phyloP scores from a whole-genome alignment of 805 yeast genomes.

The Metschnikowia gruessii region DNA sequence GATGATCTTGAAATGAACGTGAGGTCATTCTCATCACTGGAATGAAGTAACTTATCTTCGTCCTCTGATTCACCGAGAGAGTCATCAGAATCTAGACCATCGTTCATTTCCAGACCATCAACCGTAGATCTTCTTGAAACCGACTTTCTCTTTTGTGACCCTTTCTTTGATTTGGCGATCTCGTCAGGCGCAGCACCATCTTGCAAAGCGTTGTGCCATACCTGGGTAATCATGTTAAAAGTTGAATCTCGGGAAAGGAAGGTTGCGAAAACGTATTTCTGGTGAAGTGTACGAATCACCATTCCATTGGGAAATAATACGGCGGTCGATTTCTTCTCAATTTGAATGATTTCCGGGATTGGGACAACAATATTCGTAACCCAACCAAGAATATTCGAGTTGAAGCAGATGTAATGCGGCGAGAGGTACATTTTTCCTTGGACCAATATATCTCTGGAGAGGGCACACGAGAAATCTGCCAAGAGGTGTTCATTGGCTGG shows the following conservation, averaged over 20 bases:
- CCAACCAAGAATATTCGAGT: constrained; percentile 66
- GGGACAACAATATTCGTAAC: constrained; percentile 58
- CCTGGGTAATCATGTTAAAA: constrained; percentile 49
- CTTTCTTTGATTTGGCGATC: constrained; percentile 5
- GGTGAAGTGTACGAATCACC: constrained; percentile 59
- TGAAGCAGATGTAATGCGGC: constrained; percentile 55
- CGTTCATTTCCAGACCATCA: constrained; percentile 9
- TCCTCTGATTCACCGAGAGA: constrained; percentile 28
- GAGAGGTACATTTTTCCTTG: constrained; percentile 66
- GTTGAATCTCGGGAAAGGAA: constrained; percentile 59
- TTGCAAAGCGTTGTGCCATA: constrained; percentile 52
- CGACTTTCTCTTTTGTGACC: constrained; percentile 1
- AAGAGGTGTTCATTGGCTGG: constrained; percentile 52
- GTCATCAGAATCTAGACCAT: constrained; percentile 21
- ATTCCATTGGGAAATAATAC: constrained; percentile 70
- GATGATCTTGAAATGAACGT: constrained; percentile 15
- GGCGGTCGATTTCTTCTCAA: constrained; percentile 64
- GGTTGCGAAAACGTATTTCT: constrained; percentile 61
- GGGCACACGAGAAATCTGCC: constrained; percentile 63
- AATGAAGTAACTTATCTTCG: constrained; percentile 14
- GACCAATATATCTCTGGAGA: constrained; percentile 59
- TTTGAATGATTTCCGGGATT: constrained; percentile 56
- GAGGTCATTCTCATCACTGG: constrained; percentile 20
- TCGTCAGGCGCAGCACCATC: constrained; percentile 13
- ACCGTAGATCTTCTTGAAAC: constrained; percentile 8